A percentile compares a stretch with the other conserved stretches of the same genome.
Evolutionary conservation across 1,139 yeast genomes (phyloP).

Genomic region (Scheffersomyces stambukii): DNA sequence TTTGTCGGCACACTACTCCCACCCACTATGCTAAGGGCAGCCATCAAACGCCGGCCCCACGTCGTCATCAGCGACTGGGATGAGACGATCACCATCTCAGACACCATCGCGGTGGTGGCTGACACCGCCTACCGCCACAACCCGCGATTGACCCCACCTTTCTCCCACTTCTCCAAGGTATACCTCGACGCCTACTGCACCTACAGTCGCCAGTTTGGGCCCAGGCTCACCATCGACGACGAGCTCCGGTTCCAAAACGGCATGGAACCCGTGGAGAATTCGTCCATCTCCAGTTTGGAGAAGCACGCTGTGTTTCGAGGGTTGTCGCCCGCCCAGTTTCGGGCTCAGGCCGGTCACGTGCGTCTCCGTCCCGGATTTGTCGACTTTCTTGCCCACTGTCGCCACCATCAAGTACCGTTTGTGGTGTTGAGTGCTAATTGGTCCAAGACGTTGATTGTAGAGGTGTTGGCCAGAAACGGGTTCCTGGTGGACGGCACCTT

Average conservation of each 20-base stretch:
- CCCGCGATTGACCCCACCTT: constrained; percentile 33
- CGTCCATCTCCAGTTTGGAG: constrained; percentile 47
- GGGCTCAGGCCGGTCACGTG: constrained; percentile 31
- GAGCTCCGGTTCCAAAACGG: constrained; percentile 47
- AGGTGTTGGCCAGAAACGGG: constrained; percentile 33
- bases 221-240: constrained; percentile 14
- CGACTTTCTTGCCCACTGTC: constrained; percentile 27
- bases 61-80: constrained; percentile 60
- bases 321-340: constrained; percentile 28
- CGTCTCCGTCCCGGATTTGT: constrained; percentile 41
- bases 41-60: too few relatives aligned
- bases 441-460: constrained; percentile 49
- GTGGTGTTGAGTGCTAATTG: constrained; percentile 62
- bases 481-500: constrained; percentile 16
- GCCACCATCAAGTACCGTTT: constrained; percentile 27
- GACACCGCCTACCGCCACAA: constrained; percentile 43
- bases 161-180: constrained; percentile 41
- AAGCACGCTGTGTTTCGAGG: constrained; percentile 41
- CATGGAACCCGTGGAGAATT: constrained; percentile 43
- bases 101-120: constrained; percentile 54
- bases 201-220: constrained; percentile 19
- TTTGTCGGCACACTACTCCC: too few relatives aligned
- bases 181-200: constrained; percentile 38
- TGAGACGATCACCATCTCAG: constrained; percentile 58
- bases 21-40: too few relatives aligned